Evolutionary conservation across 1,284 basidiomycete genomes (phyloP), one percentile per base, ranked within the genome.

Genomic region (Ustilago tritici): DNA sequence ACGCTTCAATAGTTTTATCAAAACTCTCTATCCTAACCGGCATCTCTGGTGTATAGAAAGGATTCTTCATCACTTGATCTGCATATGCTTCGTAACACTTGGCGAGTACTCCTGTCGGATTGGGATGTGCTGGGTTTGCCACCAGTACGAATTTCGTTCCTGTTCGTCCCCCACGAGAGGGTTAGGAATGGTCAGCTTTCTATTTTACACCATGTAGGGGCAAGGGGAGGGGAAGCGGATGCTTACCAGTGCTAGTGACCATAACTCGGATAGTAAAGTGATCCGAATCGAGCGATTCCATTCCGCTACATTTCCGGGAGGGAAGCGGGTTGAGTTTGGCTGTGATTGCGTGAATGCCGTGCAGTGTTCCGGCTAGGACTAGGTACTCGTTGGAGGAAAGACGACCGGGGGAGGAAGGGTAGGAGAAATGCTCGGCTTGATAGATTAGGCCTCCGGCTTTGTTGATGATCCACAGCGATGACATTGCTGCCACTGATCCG

Each of bases 41-140:
- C 96, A 99, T 99, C 87, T 99, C 97, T 32, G 93, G 93, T 4
- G 95, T 97, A 86, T 99, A 95, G 88, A 99, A 99, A 0, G 97
- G 97, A 85, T 98, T 98, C 89, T 99, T 98, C 95, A 98, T 97
- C 61, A 97, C 95, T 5, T 93, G 92, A 84, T 98, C 95, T 2
- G 94, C 90, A 88, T 95, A 98, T 15, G 90, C 90, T 86, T 96
- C 94, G 87, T 97, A 97, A 61, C 94, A 91, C 84, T 91, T 93
- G 82, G 93, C 92, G 11, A 88, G 76, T 31, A 87, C 78, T 3
- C 74, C 69, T 0, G 79, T 74, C 17, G 89, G 69, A 63, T 90
- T 89, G 61, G 90, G 87, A 84, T 96, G 93, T 53, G 91, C 89
- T 15, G 93, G 88, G 0, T 93, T 93, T 2, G 93, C 94, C 53